Conservation (phyloP, 805 yeast genomes). For the Saturnispora bothae region DNA sequence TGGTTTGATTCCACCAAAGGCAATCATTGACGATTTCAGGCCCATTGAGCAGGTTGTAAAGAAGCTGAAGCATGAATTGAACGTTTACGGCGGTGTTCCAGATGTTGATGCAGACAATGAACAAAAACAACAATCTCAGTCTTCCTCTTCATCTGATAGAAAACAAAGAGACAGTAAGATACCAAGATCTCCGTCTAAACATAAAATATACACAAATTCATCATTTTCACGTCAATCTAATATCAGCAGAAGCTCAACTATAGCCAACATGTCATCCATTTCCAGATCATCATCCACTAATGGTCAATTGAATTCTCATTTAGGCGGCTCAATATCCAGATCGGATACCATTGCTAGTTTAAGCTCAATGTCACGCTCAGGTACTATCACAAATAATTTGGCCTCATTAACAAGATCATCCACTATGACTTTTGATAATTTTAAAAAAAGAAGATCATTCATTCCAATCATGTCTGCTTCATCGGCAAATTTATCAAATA, state of each 20-base stretch:
- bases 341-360: not conserved
- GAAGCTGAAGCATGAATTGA: not conserved
- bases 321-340: not conserved
- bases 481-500: not conserved
- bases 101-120: not conserved
- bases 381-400: not conserved
- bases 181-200: not conserved
- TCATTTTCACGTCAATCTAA: slow-evolving; percentile 1
- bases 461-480: not conserved
- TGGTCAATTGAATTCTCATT: not conserved
- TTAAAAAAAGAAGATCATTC: not conserved
- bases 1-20: slow-evolving; percentile 3
- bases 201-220: not conserved
- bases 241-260: not conserved
- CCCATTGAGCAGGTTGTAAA: slow-evolving; percentile 1
- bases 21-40: not conserved
- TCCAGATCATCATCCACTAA: not conserved
- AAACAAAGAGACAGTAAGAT: not conserved
- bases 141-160: no score
- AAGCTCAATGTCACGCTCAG: not conserved
- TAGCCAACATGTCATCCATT: not conserved
- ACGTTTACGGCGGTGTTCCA: slow-evolving; percentile 7
- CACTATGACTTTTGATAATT: not conserved
- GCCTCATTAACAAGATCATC: not conserved
- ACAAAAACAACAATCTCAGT: no score